Evolutionary conservation across 2,329 filamentous ascomycete genomes (phyloP), one percentile per base, ranked within the genome.

Genomic region (Penicillium brasilianum): DNA sequence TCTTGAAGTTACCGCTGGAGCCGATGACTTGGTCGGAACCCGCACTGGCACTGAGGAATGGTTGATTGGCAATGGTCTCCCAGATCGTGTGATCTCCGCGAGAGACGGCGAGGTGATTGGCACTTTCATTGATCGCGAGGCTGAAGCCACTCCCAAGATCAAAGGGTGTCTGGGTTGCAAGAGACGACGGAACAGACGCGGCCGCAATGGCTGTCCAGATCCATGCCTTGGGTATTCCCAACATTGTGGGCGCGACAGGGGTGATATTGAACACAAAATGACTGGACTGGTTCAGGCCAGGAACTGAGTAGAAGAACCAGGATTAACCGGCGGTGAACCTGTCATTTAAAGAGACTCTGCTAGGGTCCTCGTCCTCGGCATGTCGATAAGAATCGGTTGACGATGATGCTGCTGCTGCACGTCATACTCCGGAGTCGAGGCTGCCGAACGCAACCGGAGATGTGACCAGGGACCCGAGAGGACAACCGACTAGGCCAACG

Each of bases 1-100:
- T 68, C 32, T 69, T 68, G 60, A 69, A 70, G 53, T 68, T 69
- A n/a, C 68, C 68, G 43, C 60, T 67, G 4, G 67, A 62, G 14
- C 52, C 63, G 14, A 65, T 60, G 16, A 70, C 59, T 7, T 62
- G 43, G 34, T 70, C 68, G 14, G 58, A 44, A 10, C 67, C 68
- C 5, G 66, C 56, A 18, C 67, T 69, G 4, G 67, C 67, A 57
- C 68, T 66, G 14, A 70, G 59, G 50, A 70, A 69, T 13, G 51
- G 10, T 22, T 60, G 30, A 11, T 59, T 54, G 39, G 66, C 53
- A 3, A 66, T 32, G 14, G 67, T 67, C 34, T 67, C 63, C 64
- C 65, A 69, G 20, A 69, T 66, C 0, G 59, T 51, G 1, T 10
- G 37, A 6, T 57, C 56, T 7, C 36, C 32, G 32, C 55, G 62